Evolutionary conservation across 2,329 filamentous ascomycete genomes (phyloP), one percentile per base, ranked within the genome.

Genomic region (Trichophyton rubrum): DNA sequence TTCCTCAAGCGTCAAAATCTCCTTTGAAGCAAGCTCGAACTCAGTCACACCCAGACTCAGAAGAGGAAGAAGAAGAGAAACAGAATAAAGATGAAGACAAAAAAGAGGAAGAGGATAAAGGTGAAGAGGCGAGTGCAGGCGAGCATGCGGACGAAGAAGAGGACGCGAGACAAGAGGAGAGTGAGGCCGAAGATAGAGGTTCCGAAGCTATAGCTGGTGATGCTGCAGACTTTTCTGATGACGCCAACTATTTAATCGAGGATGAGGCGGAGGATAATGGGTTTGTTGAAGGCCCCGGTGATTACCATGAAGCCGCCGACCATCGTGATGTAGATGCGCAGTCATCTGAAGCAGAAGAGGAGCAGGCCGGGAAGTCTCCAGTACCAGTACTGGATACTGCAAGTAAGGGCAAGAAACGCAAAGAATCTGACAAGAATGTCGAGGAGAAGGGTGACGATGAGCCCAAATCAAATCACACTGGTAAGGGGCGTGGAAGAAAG

Each of bases 21-120:
- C 73, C 73, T 17, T 66, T 74, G 22, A 71, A 71, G 41, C 68
- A 71, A 58, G 68, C 71, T 15, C 72, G 72, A 1, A 65, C 71
- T 38, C 33, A 38, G 13, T 74, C 73, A 53, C 68, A 70, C 8
- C 68, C 68, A 3, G 66, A 67, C 20, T 47, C 68, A 3, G 68
- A 67, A 45, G 67, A 63, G 24, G 71, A 67, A 56, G 65, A 56
- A 15, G 40, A 43, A 24, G 71, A 67, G 53, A 65, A 56, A n/a
- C 68, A 67, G 45, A 60, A 60, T 24, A 63, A 64, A 30, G 62
- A 61, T 22, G 64, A 60, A 11, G 64, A 59, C 11, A n/a, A 43
- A 27, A 71, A 67, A 53, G 65, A 56, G 15, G 68, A 67, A 41
- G 60, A 60, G 27, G 64, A 64, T n/a, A 35, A 24, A n/a, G 55